Evolutionary conservation across 192 early-diverging fungal species (phyloP), one percentile per base, ranked within the genome.

Genomic region (Cladochytrium replicatum): DNA sequence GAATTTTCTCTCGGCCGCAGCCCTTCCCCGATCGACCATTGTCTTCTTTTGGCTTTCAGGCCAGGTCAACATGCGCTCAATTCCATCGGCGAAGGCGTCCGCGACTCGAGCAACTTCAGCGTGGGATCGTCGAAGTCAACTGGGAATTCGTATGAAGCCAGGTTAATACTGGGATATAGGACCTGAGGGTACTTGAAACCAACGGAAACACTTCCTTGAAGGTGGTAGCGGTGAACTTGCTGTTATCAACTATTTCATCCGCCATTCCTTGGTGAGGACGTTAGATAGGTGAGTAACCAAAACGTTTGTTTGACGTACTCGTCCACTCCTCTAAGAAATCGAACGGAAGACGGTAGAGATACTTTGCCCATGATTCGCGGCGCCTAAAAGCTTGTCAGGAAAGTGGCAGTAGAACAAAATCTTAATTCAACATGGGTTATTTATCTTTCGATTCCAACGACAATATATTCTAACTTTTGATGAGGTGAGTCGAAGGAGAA

Each of bases 401-500:
- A 91, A 93, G 49, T 97, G 93, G 59, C 93, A 93, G 60, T 97
- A 97, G 64, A 97, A 97, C 32, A 97, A 64, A 7, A 93, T 79
- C 64, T 85, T 64, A 25, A 46, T 7, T 15, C 9, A 31, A 19
- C 38, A n/a, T 11, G 9, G 9, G 7, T 13, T 30, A 7, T 19
- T 6, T 6, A 29, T 15, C 46, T 37, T 13, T 13, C 44, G 17
- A 26, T 3, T 26, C 38, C 24, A 43, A 17, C 23, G 17, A 41
- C 7, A 28, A 21, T 17, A 9, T 32, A 26, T n/a, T 25, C 54
- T 21, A 49, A 83, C 81, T 50, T 78, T 78, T 17, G 80, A 68
- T 1, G 63, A 55, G 22, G 78, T 72, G 31, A 80, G 57, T 54
- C 78, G 72, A 32, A 94, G 62, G 11, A 94, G 37, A n/a, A 91